Evolutionary conservation across 257 asterid genomes (phyloP).

Genomic region (Cinchona pubescens): DNA sequence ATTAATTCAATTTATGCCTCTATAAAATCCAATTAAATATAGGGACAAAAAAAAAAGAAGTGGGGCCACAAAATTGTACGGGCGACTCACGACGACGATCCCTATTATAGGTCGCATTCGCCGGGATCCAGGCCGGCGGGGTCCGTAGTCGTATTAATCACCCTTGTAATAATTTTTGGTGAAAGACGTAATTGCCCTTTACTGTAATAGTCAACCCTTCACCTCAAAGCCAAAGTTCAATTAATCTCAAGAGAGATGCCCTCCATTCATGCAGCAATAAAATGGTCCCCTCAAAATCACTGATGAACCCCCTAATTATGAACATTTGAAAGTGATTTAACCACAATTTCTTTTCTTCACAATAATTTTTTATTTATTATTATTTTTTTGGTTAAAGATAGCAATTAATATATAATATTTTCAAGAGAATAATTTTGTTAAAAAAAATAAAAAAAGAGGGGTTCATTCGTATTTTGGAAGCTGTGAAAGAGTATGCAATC

Average conservation of each 20-base stretch:
- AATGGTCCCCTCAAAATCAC: conserved; percentile 62
- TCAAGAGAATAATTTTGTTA: conserved; percentile 1
- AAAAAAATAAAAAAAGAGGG: background rate
- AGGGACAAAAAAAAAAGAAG: background rate
- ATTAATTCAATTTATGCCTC: background rate
- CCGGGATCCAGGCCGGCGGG: conserved; percentile 52
- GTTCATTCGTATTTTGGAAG: conserved; percentile 10
- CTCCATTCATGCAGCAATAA: conserved; percentile 22
- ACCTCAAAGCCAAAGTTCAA: conserved; percentile 11
- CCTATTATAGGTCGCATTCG: conserved; percentile 14
- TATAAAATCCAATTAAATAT: background rate
- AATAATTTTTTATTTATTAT: background rate
- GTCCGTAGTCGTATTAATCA: conserved; percentile 27
- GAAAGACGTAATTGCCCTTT: conserved; percentile 30
- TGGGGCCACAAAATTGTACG: conserved; percentile 17
- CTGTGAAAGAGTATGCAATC: background rate
- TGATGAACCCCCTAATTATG: conserved; percentile 28
- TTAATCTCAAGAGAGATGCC: conserved; percentile 41
- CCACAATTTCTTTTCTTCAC: conserved; percentile 7
- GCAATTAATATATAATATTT: background rate
- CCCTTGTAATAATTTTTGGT: conserved; percentile 7
- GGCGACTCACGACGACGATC: conserved; percentile 16
- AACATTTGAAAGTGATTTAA: conserved; percentile 24
- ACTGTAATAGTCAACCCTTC: conserved; percentile 42
- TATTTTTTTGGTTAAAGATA: background rate